Evolutionary conservation across 2,329 filamentous ascomycete genomes (phyloP).

Genomic region (Xylariaceae sp.): DNA sequence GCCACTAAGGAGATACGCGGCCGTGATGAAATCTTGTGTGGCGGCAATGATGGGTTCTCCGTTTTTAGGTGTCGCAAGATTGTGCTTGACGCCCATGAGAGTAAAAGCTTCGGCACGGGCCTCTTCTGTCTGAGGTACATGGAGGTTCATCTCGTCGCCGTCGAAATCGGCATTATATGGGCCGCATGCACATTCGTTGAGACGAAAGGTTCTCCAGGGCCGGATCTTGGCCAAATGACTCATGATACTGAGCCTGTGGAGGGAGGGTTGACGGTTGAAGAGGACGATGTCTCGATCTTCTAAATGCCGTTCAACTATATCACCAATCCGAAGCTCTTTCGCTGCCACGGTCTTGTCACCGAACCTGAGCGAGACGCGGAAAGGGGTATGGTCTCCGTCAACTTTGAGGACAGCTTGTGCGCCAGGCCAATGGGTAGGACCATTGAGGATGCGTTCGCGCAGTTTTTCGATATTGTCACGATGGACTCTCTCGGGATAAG

Average conservation of each 20-base stretch:
- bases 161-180: slow-evolving; percentile 99
- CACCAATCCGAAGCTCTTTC: slow-evolving; percentile 71
- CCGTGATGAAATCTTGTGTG: slow-evolving; percentile 99
- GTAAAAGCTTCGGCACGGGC: slow-evolving; percentile 92
- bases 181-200: slow-evolving; percentile 97
- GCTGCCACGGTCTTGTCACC: slow-evolving; percentile 69
- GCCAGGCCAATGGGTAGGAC: slow-evolving; percentile 76
- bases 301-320: slow-evolving; percentile 89
- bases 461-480: slow-evolving; percentile 83
- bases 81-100: slow-evolving; percentile 97
- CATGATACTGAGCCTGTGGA: slow-evolving; percentile 98
- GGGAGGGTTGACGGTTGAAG: slow-evolving; percentile 95
- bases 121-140: slow-evolving; percentile 97
- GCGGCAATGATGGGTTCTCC: slow-evolving; percentile 97
- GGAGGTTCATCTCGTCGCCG: slow-evolving; percentile 98
- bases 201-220: slow-evolving; percentile 90
- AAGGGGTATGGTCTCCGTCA: slow-evolving; percentile 45
- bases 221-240: slow-evolving; percentile 90
- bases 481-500: slow-evolving; percentile 86
- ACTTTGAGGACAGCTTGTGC: slow-evolving; percentile 77
- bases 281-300: slow-evolving; percentile 94
- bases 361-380: slow-evolving; percentile 73
- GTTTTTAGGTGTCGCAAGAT: slow-evolving; percentile 92
- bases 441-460: slow-evolving; percentile 68
- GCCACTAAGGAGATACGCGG: slow-evolving; percentile 82